Percentiles rank a stretch among this genome's conserved stretches.
Conservation (phyloP, 1,284 basidiomycete genomes). For the Ceratobasidium sp. region DNA sequence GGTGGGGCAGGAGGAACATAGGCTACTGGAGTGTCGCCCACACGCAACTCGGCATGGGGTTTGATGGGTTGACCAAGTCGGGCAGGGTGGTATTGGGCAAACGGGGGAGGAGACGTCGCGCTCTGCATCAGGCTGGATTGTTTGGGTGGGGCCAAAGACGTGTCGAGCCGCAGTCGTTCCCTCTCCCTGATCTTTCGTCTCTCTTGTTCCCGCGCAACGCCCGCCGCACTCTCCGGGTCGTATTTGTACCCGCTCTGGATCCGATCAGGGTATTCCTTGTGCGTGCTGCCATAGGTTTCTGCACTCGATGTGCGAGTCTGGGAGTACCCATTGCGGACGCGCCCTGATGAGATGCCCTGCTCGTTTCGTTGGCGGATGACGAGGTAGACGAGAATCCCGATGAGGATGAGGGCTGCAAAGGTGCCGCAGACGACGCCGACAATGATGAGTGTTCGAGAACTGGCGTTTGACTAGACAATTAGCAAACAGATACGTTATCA, state of each 20-base stretch:
- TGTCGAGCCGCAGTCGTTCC: conserved; percentile 8
- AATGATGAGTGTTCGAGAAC: conserved; percentile 15
- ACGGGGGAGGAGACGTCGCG: conserved; percentile 21
- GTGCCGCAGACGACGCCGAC: conserved; percentile 18
- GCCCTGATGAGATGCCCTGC: neutral
- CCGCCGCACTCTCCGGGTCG: conserved; percentile 1
- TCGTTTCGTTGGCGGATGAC: conserved; percentile 2
- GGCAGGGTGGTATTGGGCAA: neutral
- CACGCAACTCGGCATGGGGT: conserved; percentile 9
- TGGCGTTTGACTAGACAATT: neutral
- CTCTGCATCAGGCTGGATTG: conserved; percentile 19
- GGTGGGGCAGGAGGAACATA: conserved; percentile 26
- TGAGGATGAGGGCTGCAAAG: conserved; percentile 8
- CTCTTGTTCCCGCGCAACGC: neutral
- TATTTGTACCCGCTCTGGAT: conserved; percentile 6
- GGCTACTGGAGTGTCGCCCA: neutral
- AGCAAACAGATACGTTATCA: neutral
- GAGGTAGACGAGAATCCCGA: conserved; percentile 22
- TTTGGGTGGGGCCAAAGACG: neutral
- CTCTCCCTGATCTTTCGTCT: neutral
- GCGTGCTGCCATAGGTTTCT: neutral
- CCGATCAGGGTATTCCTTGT: neutral
- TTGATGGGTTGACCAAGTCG: neutral
- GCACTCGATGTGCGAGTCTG: neutral
- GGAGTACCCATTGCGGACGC: conserved; percentile 14